Evolutionary conservation across 768 basidiomycete species (phyloP).

Genomic region (Xerocomellus dryophilus): DNA sequence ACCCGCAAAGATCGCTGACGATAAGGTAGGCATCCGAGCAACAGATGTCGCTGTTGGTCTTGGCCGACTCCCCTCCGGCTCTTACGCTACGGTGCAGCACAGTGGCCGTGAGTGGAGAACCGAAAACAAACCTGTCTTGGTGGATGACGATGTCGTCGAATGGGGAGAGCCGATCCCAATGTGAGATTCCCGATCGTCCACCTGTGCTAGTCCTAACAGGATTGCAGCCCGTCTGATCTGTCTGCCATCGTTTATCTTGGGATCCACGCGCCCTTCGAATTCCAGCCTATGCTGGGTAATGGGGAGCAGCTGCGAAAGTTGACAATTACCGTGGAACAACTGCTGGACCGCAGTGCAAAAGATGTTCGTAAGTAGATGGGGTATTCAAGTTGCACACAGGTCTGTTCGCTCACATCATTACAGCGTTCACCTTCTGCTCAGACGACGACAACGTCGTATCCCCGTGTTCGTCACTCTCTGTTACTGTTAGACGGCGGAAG

Average conservation of each 20-base stretch:
- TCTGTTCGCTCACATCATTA: not conserved
- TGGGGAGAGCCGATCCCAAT: conserved; percentile 1
- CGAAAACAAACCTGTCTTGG: not conserved
- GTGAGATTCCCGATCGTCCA: not conserved
- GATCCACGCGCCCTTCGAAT: conserved; percentile 1
- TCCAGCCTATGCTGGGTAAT: conserved; percentile 1
- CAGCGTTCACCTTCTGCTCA: not conserved
- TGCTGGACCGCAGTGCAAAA: not conserved
- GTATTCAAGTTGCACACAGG: no score
- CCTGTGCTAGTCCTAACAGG: not conserved
- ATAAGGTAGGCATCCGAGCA: not conserved
- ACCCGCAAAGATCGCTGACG: not conserved
- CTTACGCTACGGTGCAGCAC: not conserved
- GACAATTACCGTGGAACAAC: not conserved
- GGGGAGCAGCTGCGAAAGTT: not conserved
- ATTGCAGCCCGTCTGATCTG: conserved; percentile 1
- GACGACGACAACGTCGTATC: not conserved
- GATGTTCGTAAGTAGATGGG: not conserved
- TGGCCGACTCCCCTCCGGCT: conserved; percentile 1
- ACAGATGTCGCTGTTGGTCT: not conserved
- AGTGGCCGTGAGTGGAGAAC: not conserved
- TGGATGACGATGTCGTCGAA: not conserved
- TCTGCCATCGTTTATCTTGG: not conserved
- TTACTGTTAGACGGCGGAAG: not conserved
- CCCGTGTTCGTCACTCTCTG: not conserved